phyloP scores from a whole-genome alignment of 805 yeast genomes.

The Cyberlindnera mycetangii region DNA sequence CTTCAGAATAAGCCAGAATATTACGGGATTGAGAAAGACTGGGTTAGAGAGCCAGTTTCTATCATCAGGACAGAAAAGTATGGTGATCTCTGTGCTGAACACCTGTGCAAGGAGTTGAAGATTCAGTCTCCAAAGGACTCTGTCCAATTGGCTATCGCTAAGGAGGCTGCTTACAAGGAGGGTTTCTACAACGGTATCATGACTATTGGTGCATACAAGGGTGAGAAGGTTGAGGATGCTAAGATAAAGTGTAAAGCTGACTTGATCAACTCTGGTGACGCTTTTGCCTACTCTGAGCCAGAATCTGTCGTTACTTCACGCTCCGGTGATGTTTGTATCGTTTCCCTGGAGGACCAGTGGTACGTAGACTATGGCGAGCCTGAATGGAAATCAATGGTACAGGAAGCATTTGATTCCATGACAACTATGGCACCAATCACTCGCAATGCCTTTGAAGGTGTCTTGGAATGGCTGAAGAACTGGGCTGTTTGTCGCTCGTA shows the following conservation, averaged over 20 bases:
- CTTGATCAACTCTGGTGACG: constrained; percentile 70
- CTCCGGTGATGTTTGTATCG: constrained; percentile 96
- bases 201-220: constrained; percentile 77
- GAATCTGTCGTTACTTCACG: constrained; percentile 87
- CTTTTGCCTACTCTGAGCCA: constrained; percentile 92
- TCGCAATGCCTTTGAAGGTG: constrained; percentile 88
- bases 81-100: constrained; percentile 87
- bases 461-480: constrained; percentile 91
- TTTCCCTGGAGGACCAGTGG: constrained; percentile 98
- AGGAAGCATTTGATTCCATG: constrained; percentile 74
- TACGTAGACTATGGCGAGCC: constrained; percentile 91
- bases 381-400: constrained; percentile 75
- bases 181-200: constrained; percentile 90
- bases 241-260: constrained; percentile 85
- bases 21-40: constrained; percentile 77
- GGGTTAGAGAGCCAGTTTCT: constrained; percentile 80
- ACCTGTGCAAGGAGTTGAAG: constrained; percentile 78
- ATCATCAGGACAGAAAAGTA: constrained; percentile 78
- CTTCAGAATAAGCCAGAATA: constrained; percentile 86
- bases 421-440: constrained; percentile 80
- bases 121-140: constrained; percentile 93
- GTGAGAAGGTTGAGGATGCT: constrained; percentile 88
- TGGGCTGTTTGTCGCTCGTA: constrained; percentile 98
- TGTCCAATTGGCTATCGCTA: constrained; percentile 83
- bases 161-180: constrained; percentile 93